Conservation (phyloP, 164 flowering plant species). For the Nymphaea colorata region DNA sequence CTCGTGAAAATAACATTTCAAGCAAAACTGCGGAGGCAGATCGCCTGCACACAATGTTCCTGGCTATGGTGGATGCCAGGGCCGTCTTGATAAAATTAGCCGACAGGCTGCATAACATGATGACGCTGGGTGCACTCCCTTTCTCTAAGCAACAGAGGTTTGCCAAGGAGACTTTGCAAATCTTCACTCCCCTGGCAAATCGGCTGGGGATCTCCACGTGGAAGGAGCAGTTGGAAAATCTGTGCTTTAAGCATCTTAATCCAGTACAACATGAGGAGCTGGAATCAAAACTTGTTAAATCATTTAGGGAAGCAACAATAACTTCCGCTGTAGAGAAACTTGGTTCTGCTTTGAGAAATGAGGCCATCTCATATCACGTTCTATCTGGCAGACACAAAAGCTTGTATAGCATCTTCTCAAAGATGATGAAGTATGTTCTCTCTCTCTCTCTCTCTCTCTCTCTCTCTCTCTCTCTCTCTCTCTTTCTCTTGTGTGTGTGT, state of each 20-base stretch:
- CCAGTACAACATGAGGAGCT: constrained; percentile 61
- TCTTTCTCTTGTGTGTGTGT: too few relatives aligned
- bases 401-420: constrained; percentile 80
- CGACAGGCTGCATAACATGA: constrained; percentile 94
- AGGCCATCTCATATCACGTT: constrained; percentile 41
- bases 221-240: constrained; percentile 84
- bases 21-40: constrained; percentile 76
- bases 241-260: constrained; percentile 78
- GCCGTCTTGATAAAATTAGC: constrained; percentile 93
- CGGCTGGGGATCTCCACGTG: constrained; percentile 84
- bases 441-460: neutral
- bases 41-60: constrained; percentile 93
- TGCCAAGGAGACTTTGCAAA: constrained; percentile 93
- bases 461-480: neutral
- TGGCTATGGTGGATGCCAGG: constrained; percentile 94
- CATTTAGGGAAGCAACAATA: constrained; percentile 67
- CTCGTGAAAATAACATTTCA: constrained; percentile 89
- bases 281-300: constrained; percentile 51
- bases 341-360: constrained; percentile 54
- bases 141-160: constrained; percentile 66
- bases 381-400: constrained; percentile 81
- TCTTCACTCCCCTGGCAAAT: constrained; percentile 85
- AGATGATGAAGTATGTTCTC: constrained; percentile 67
- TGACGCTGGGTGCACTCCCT: constrained; percentile 83
- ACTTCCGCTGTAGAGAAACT: constrained; percentile 51